Evolutionary conservation across 441 rosid species (phyloP), one percentile per base, ranked within the genome.

Genomic region (Pelargonium citronellum): DNA sequence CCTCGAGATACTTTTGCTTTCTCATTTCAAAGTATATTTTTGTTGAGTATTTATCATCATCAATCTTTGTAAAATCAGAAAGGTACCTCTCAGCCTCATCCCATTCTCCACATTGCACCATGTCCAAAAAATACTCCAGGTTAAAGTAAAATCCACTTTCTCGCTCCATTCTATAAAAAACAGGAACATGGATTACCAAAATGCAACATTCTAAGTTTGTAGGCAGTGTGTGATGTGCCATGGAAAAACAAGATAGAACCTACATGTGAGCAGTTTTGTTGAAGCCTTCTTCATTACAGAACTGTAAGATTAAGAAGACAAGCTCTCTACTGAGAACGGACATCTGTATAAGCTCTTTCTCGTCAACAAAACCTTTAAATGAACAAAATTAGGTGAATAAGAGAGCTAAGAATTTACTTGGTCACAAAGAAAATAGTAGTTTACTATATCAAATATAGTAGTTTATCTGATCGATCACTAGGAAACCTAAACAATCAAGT

Each of bases 31-130:
- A 90, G 80, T 87, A 90, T 70, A 90, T 90, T 79, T 90, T 90
- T 92, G 86, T 89, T 15, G 92, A 89, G 73, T 89, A 89, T 85
- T 89, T 83, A 69, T 87, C 87, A 69, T 89, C 92, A 71, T 87
- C 95, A 34, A 89, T 88, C 75, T 87, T 89, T 0, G 95, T 89
- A 71, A 89, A 89, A 6, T 92, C 96, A 19, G 96, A 89, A 11
- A 89, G 74, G 75, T 87, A 89, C 81, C 86, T 89, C 81, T 89
- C 92, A 49, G 87, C 89, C 68, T 89, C 90, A 74, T 89, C 96
- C 96, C 96, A 89, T 79, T 89, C 92, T 37, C 92, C 96, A 79
- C 82, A 87, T 37, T 87, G 84, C 78, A 87, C 92, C 92, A 86
- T 85, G 20, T 90, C 96, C 82, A 87, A 92, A 73, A 90, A 90